These are phyloP conservation scores for Nadsonia starkeyi-henricii DNA, from an alignment of 1,139 yeast genomes.

Conservation along the genomic window DNA sequence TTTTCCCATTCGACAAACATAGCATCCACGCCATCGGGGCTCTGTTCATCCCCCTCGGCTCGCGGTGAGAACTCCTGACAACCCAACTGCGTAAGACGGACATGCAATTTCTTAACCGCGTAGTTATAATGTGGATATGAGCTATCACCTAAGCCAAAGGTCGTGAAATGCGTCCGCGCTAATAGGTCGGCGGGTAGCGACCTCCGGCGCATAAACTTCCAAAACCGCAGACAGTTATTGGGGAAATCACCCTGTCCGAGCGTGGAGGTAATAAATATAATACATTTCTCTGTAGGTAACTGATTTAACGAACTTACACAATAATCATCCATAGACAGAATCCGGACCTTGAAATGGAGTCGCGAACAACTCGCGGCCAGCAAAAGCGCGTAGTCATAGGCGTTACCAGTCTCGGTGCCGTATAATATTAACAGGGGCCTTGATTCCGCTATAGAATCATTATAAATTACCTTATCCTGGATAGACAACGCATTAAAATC, in stretches of 20 bases:
- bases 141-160: slow-evolving; percentile 92
- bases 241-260: slow-evolving; percentile 97
- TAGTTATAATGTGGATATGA: slow-evolving; percentile 75
- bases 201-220: slow-evolving; percentile 58
- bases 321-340: slow-evolving; percentile 44
- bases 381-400: slow-evolving; percentile 71
- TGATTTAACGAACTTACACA: slow-evolving; percentile 22
- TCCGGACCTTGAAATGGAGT: slow-evolving; percentile 34
- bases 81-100: slow-evolving; percentile 67
- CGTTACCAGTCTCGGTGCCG: slow-evolving; percentile 90
- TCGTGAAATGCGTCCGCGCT: slow-evolving; percentile 47
- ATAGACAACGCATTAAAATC: too few relatives aligned
- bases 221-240: slow-evolving; percentile 52
- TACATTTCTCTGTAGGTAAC: slow-evolving; percentile 20
- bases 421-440: slow-evolving; percentile 37
- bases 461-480: too few relatives aligned
- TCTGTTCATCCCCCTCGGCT: slow-evolving; percentile 82
- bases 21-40: slow-evolving; percentile 67
- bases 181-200: slow-evolving; percentile 48
- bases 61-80: slow-evolving; percentile 57
- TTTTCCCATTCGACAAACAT: slow-evolving; percentile 65
- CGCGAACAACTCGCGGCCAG: slow-evolving; percentile 45
- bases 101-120: slow-evolving; percentile 72
- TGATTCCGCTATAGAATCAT: background rate
- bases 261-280: slow-evolving; percentile 62